Percentiles rank a stretch among this genome's conserved stretches.
These are phyloP conservation scores for Colletotrichum simmondsii DNA, from an alignment of 2,329 filamentous ascomycete species.

Conservation along the genomic window DNA sequence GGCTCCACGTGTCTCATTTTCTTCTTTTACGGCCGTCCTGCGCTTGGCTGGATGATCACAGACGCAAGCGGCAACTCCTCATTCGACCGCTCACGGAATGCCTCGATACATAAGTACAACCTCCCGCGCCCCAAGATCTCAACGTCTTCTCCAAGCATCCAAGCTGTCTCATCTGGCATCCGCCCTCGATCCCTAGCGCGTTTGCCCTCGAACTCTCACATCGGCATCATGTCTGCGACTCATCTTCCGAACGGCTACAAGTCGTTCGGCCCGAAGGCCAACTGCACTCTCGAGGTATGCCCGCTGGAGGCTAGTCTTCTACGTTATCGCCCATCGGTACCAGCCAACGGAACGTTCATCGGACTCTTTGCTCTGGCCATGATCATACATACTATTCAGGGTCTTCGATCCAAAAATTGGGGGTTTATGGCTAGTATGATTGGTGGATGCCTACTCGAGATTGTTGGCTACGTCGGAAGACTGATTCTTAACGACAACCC, in stretches of 20 bases:
- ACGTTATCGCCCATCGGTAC: slow-evolving; percentile 52
- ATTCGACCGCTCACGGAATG: neutral
- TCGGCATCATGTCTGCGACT: slow-evolving; percentile 16
- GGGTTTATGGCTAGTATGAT: slow-evolving; percentile 61
- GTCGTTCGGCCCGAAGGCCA: slow-evolving; percentile 53
- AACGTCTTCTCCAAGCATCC: neutral
- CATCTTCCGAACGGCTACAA: slow-evolving; percentile 34
- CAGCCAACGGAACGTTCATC: slow-evolving; percentile 49
- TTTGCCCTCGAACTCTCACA: neutral
- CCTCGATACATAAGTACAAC: neutral
- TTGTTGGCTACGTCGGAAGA: slow-evolving; percentile 71
- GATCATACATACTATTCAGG: slow-evolving; percentile 51
- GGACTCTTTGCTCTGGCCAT: slow-evolving; percentile 55
- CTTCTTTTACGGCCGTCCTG: slow-evolving; percentile 9
- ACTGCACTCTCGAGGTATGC: slow-evolving; percentile 59
- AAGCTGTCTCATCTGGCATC: neutral
- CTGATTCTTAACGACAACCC: slow-evolving; percentile 67
- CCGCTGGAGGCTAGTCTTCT: slow-evolving; percentile 53
- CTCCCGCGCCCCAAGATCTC: neutral
- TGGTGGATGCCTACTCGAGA: slow-evolving; percentile 64
- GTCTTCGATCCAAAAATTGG: slow-evolving; percentile 54
- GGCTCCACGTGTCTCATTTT: neutral
- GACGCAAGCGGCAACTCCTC: neutral
- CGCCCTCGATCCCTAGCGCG: neutral
- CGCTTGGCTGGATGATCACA: neutral